Conservation (phyloP, 495 filamentous ascomycete species). For the Astrocystis sublimbata region DNA sequence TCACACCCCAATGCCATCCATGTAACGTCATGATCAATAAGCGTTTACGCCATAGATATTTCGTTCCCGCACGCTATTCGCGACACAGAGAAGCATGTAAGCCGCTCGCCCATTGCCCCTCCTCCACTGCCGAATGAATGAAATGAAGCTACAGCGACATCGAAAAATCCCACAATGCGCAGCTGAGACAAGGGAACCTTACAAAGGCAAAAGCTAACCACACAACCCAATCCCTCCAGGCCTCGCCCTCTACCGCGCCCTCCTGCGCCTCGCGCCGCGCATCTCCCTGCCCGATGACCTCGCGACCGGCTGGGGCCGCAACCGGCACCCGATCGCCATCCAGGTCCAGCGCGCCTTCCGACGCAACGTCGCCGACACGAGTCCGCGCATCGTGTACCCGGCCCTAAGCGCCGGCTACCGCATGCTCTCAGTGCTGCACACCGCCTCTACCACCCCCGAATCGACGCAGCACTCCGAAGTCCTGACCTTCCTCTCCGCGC, state of each 20-base stretch:
- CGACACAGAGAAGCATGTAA: slow-evolving; percentile 67
- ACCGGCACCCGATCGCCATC: slow-evolving; percentile 40
- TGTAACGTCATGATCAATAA: background rate
- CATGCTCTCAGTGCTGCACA: slow-evolving; percentile 39
- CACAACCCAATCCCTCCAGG: slow-evolving; percentile 52
- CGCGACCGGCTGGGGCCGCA: slow-evolving; percentile 38
- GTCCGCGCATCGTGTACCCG: slow-evolving; percentile 53
- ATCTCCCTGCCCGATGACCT: slow-evolving; percentile 48
- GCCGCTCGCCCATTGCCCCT: slow-evolving; percentile 11
- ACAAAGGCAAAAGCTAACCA: background rate
- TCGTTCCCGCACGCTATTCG: slow-evolving; percentile 48
- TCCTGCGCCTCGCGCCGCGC: slow-evolving; percentile 60
- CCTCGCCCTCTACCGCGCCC: slow-evolving; percentile 70
- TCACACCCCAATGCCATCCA: slow-evolving; percentile 8
- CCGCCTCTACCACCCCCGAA: slow-evolving; percentile 15
- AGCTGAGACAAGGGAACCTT: no score
- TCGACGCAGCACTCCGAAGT: slow-evolving; percentile 30
- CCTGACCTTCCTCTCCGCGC: slow-evolving; percentile 36
- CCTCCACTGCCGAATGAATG: no score
- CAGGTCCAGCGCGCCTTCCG: slow-evolving; percentile 59
- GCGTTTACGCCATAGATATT: slow-evolving; percentile 34
- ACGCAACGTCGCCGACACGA: slow-evolving; percentile 55
- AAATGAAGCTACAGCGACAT: no score
- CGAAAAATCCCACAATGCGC: no score
- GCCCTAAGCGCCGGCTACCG: slow-evolving; percentile 67